These are phyloP conservation scores for Hirschfeldia incana DNA, from an alignment of 345 rosid genomes.

Conservation along the genomic window DNA sequence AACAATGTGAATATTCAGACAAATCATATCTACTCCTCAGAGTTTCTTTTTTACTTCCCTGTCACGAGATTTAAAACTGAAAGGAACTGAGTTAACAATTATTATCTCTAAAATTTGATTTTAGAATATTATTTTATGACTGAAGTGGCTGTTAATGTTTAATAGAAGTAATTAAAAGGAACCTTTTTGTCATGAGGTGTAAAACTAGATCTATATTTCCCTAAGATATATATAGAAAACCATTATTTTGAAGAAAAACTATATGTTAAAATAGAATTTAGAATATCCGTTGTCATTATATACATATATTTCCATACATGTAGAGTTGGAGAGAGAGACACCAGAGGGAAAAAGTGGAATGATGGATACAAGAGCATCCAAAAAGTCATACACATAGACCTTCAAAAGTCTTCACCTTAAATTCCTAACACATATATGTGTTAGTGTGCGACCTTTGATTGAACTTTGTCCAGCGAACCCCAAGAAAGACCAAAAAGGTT, in stretches of 20 bases:
- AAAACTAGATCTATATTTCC: slow-evolving; percentile 35
- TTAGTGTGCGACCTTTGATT: slow-evolving; percentile 36
- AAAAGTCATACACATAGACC: slow-evolving; percentile 41
- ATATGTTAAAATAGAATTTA: slow-evolving; percentile 36
- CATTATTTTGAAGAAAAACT: slow-evolving; percentile 14
- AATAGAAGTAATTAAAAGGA: slow-evolving; percentile 22
- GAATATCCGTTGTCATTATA: slow-evolving; percentile 37
- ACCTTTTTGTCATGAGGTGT: slow-evolving; percentile 30
- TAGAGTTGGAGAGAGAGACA: slow-evolving; percentile 25
- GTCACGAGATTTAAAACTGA: slow-evolving; percentile 16
- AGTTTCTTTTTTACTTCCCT: slow-evolving; percentile 22
- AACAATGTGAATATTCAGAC: neutral
- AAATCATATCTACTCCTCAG: slow-evolving; percentile 7
- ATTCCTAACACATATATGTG: slow-evolving; percentile 41
- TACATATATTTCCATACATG: slow-evolving; percentile 24
- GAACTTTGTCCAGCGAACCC: slow-evolving; percentile 29
- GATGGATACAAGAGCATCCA: slow-evolving; percentile 42
- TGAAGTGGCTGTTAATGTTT: slow-evolving; percentile 23
- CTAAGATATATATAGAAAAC: slow-evolving; percentile 17
- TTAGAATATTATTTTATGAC: slow-evolving; percentile 13
- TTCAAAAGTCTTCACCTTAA: slow-evolving; percentile 44
- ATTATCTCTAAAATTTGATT: neutral
- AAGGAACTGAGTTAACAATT: slow-evolving; percentile 10
- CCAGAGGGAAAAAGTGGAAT: slow-evolving; percentile 28
- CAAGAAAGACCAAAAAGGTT: slow-evolving; percentile 39